Evolutionary conservation across 2,329 filamentous ascomycete genomes (phyloP), one percentile per base, ranked within the genome.

Genomic region (Phyllosticta citribraziliensis): DNA sequence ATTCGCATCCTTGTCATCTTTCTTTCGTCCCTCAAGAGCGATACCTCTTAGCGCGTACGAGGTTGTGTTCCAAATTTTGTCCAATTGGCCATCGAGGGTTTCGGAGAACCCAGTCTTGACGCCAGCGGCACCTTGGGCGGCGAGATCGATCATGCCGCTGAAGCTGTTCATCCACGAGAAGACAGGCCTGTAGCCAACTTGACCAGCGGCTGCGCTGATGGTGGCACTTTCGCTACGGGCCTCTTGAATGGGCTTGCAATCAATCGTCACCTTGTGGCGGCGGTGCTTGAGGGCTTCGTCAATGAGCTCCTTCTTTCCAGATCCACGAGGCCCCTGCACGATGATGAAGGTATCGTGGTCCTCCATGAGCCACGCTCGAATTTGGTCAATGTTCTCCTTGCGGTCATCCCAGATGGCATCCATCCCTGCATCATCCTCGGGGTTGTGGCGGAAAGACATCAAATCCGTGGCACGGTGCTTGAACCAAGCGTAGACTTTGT

Each of bases 161-260:
- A 97, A 84, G 69, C 86, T 96, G 74, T 97, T 97, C 76, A 95
- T 88, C 89, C 92, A 97, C 0, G 90, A 95, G 72, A 99, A 99
- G 0, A 99, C 85, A 0, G 94, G 94, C 9, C 89, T 82, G 71
- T 97, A 97, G 9, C 94, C 93, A 56, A 97, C 92, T 65, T 92
- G 85, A 1, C 80, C 77, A 0, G 93, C 94, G 5, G 94, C 86
- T 51, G 88, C 86, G 63, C 84, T 84, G 68, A 99, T 96, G 0
- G 89, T 96, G 2, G 86, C 84, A 8, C 87, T 86, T 70, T 99
- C 94, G 5, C 94, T 92, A 60, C 89, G 85, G 1, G 93, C 91
- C 73, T 97, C 93, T 63, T 93, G 88, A 11, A 97, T 89, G 1
- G 89, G 88, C 72, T 96, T 96, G 78, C 93, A 97, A 75, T 99